Evolutionary conservation across 75 land plant genomes (phyloP), one percentile per base, ranked within the genome.

Genomic region (Cunninghamia lanceolata): DNA sequence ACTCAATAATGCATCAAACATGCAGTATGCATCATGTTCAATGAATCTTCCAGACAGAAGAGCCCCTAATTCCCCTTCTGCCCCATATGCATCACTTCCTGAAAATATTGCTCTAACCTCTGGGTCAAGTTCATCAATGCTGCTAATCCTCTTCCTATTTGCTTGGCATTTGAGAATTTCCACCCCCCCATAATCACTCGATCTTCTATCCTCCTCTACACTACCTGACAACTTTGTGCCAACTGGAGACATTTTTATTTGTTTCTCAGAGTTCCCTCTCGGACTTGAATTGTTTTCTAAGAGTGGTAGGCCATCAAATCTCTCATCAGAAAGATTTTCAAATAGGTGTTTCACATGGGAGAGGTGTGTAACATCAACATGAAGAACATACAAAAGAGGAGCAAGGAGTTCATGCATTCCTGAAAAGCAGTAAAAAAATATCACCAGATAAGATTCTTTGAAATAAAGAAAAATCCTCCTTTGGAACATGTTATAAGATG

Each of bases 381-480:
- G 98, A 82, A 97, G 94, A 43, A 95, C 97, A 84, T 93, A 97
- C 68, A 96, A 79, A 45, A 97, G 88, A 56, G 99, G 99, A 83
- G 97, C 99, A 87, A 97, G 91, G 25, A 97, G 91, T 87, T 97
- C 99, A 85, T 97, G 99, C 99, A 97, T 97, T 63, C 99, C 99
- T 97, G 86, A 30, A 86, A 86, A 5, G 9, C 85, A 88, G 83
- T 46, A 47, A 80, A 80, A 80, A 3, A 40, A 80, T 80, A 45
- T 43, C 47, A 43, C 32, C 82, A 80, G 14, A 43, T 80, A 80
- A 80, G 46, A 9, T 77, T 42, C 45, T 77, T 80, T 45, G 5
- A 43, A 11, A 80, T 28, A n/a, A 28, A 40, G 30, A 43, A 80
- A 45, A 45, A 80, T 11, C 13, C 46, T 45, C 45, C 45, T 80